Evolutionary conservation across 106 monocot genomes (phyloP).

Genomic region (Platanthera guangdongensis): DNA sequence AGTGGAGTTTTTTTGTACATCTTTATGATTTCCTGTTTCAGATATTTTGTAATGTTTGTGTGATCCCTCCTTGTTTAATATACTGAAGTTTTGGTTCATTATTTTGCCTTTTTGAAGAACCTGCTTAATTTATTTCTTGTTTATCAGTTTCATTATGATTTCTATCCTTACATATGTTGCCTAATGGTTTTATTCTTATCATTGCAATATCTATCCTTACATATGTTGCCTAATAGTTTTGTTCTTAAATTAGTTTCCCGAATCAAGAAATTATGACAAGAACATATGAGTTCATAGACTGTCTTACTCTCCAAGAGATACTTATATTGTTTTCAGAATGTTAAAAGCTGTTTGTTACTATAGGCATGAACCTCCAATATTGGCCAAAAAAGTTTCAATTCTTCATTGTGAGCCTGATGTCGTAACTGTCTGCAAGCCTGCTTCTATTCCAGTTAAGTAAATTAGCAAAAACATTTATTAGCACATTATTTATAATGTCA

Average conservation of each 20-base stretch:
- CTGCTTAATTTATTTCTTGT: not conserved
- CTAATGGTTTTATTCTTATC: too few relatives aligned
- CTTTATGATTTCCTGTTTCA: not conserved
- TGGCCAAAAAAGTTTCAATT: slow-evolving; percentile 46
- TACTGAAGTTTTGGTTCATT: not conserved
- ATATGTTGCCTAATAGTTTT: too few relatives aligned
- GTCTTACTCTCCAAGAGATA: not conserved
- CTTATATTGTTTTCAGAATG: not conserved
- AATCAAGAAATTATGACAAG: not conserved
- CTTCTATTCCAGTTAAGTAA: slow-evolving; percentile 85
- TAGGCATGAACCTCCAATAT: slow-evolving; percentile 95
- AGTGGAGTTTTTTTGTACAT: not conserved
- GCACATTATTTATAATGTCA: not conserved
- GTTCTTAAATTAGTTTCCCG: not conserved
- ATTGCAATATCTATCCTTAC: too few relatives aligned
- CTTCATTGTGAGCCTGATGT: slow-evolving; percentile 70
- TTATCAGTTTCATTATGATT: too few relatives aligned
- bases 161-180: too few relatives aligned
- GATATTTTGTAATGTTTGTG: not conserved
- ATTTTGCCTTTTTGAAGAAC: not conserved
- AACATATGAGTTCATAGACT: not conserved
- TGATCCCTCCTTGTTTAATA: not conserved
- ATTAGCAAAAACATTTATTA: not conserved
- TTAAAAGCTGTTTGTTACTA: slow-evolving; percentile 6
- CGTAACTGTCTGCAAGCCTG: slow-evolving; percentile 84